Evolutionary conservation across 257 asterid species (phyloP).

Genomic region (Solanum verrucosum): DNA sequence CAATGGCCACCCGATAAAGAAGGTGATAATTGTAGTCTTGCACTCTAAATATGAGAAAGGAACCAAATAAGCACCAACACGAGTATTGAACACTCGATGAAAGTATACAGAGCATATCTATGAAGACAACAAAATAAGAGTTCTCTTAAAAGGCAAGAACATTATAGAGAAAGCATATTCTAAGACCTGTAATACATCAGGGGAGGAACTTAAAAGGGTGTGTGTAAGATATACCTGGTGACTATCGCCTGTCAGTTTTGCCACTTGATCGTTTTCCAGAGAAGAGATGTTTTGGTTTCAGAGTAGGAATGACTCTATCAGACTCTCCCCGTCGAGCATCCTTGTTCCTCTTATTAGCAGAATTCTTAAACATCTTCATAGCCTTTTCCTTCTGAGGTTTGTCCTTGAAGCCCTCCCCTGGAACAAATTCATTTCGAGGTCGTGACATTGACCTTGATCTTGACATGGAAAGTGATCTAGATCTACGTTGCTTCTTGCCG

Average conservation of each 20-base stretch:
- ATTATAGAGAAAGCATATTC: not conserved
- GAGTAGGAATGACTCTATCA: constrained; percentile 77
- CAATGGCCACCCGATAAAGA: not conserved
- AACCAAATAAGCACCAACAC: not conserved
- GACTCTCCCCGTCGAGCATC: constrained; percentile 82
- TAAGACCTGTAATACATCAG: not conserved
- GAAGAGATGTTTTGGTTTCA: constrained; percentile 76
- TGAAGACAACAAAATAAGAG: not conserved
- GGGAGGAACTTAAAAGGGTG: not conserved
- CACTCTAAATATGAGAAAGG: not conserved
- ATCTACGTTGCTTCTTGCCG: constrained; percentile 56
- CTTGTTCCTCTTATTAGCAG: constrained; percentile 63
- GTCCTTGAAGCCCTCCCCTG: constrained; percentile 86
- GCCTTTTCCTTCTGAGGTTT: constrained; percentile 73
- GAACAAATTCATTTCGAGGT: constrained; percentile 57
- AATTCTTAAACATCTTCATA: constrained; percentile 34
- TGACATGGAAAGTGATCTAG: not conserved
- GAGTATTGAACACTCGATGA: not conserved
- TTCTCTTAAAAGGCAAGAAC: not conserved
- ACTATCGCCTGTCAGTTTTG: constrained; percentile 73
- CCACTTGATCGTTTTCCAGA: constrained; percentile 83
- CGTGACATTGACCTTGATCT: constrained; percentile 56
- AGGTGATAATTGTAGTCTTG: not conserved
- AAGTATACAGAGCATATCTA: not conserved
- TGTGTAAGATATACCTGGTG: constrained; percentile 26